Evolutionary conservation across 192 early-diverging fungal genomes (phyloP).

Genomic region (Coemansia sp.): DNA sequence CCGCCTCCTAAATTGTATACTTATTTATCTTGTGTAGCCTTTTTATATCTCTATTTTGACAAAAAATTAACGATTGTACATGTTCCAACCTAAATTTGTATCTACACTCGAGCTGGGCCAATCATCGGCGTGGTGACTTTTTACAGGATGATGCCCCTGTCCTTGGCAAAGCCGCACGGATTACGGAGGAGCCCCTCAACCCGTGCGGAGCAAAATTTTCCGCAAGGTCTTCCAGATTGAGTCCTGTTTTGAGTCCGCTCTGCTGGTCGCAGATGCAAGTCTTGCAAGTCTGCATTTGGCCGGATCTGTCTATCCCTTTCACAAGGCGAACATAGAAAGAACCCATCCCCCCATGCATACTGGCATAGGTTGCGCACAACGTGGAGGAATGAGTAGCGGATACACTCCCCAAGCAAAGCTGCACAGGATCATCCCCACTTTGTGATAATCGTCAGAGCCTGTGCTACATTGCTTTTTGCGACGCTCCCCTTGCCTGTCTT

Average conservation of each 20-base stretch:
- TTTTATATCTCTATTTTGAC: not conserved
- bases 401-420: not conserved
- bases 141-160: conserved; percentile 1
- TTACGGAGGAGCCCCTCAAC: conserved; percentile 4
- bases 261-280: not conserved
- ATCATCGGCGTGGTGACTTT: not conserved
- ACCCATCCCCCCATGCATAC: not conserved
- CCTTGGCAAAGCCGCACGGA: conserved; percentile 8
- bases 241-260: conserved; percentile 2
- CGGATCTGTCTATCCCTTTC: conserved; percentile 1
- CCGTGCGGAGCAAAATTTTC: conserved; percentile 1
- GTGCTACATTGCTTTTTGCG: not conserved
- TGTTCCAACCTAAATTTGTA: not conserved
- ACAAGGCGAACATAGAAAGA: not conserved
- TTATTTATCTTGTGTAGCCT: conserved; percentile 12
- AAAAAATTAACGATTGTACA: not conserved
- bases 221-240: not conserved
- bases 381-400: conserved; percentile 1
- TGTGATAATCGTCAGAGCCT: not conserved
- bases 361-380: not conserved
- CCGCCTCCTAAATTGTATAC: not conserved
- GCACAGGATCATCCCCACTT: conserved; percentile 2
- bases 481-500: not conserved
- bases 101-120: not conserved
- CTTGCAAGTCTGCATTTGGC: not conserved